phyloP scores from a whole-genome alignment of 352 stramenopile species.

The Phytophthora quininea region DNA sequence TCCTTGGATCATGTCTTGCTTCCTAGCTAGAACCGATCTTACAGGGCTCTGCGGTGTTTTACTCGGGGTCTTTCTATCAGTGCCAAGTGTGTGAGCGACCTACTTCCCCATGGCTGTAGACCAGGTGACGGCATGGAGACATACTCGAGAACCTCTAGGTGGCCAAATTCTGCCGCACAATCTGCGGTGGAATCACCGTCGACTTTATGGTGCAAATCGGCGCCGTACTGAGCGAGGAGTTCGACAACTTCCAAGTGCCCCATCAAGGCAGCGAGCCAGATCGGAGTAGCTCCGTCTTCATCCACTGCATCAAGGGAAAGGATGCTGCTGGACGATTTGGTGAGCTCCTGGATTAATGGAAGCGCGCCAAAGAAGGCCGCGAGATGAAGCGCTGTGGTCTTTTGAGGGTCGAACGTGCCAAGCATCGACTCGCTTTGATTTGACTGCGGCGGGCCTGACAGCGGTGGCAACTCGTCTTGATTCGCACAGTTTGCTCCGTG shows the following conservation, averaged over 20 bases:
- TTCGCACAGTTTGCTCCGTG: constrained; percentile 18
- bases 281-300: constrained; percentile 34
- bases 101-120: constrained; percentile 2
- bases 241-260: constrained; percentile 42
- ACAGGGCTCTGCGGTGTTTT: not conserved
- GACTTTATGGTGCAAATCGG: constrained; percentile 27
- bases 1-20: no score
- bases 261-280: constrained; percentile 45
- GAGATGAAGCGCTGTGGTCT: constrained; percentile 44
- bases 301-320: constrained; percentile 38
- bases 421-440: constrained; percentile 7
- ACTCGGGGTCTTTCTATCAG: constrained; percentile 5
- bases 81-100: constrained; percentile 20
- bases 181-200: constrained; percentile 27
- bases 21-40: no score
- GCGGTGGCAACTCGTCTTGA: not conserved
- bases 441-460: not conserved
- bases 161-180: constrained; percentile 38
- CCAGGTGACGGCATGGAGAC: constrained; percentile 32
- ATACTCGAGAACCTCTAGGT: constrained; percentile 45
- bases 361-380: constrained; percentile 42
- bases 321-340: constrained; percentile 6
- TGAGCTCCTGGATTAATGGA: constrained; percentile 29
- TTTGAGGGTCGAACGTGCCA: constrained; percentile 26
- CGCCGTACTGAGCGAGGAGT: constrained; percentile 42